Evolutionary conservation across 2,329 filamentous ascomycete species (phyloP), one percentile per base, ranked within the genome.

Genomic region (Calonectria multiphialidica): DNA sequence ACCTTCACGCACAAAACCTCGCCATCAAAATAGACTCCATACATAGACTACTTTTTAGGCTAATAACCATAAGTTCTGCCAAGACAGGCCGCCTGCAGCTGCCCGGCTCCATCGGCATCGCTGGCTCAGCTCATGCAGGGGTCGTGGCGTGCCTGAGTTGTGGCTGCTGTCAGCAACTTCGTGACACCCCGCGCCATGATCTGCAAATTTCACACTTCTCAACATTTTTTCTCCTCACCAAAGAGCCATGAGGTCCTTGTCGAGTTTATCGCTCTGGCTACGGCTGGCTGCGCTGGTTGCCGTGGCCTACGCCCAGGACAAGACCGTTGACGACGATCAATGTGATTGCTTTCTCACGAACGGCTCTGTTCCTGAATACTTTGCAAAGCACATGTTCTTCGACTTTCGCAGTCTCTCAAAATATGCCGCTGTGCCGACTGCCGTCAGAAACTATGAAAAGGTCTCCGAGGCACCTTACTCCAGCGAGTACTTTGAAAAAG

Each of bases 401-500:
- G 81, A 82, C 75, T 82, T 81, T 66, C 76, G 80, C 10, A 78
- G 74, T 15, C 74, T 82, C 0, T 74, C 76, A 2, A 64, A 80
- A 15, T 72, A 79, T 37, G 78, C 77, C 18, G 71, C 76, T 15
- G 80, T 82, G 0, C 84, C 85, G 4, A 44, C 73, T 2, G 71
- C 81, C 53, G 76, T 85, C 68, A 65, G 72, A 5, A 79, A 78
- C 37, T 40, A 73, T 12, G 67, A 80, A 23, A 74, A 75, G 42
- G 83, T 80, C 66, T 61, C 78, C 8, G 67, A 78, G 0, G 85
- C 85, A 1, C 61, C 59, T 7, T 72, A 77, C 7, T 83, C 85
- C 0, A 84, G 81, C 68, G 69, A 76, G 28, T 86, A 80, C 72
- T 86, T 87, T 71, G 78, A 68, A 21, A 77, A 77, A 40, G 55